phyloP scores from a whole-genome alignment of 2,329 filamentous ascomycete species.

The Alternaria sp. region DNA sequence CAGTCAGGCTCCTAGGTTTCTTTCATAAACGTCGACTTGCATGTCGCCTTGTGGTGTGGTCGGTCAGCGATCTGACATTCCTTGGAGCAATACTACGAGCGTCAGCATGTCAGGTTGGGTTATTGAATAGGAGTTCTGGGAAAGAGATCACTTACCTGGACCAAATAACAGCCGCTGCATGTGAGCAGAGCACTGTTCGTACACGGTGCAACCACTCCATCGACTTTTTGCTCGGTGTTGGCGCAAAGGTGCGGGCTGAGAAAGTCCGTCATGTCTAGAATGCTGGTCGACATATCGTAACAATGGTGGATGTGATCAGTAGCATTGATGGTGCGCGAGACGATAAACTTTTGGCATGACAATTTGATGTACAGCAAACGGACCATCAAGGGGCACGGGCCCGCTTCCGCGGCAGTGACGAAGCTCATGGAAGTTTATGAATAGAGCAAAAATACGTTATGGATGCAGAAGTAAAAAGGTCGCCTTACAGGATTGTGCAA shows the following conservation, averaged over 20 bases:
- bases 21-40: too few species aligned
- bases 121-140: neutral
- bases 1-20: constrained; percentile 20
- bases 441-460: neutral
- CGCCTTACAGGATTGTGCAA: too few species aligned
- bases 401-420: neutral
- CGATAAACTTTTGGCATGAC: neutral
- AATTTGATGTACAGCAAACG: neutral
- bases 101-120: too few species aligned
- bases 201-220: neutral
- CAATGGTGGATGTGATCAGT: neutral
- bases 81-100: too few species aligned
- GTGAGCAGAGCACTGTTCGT: neutral
- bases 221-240: neutral
- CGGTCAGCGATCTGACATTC: too few species aligned
- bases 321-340: neutral
- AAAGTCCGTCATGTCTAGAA: neutral
- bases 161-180: neutral
- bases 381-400: neutral
- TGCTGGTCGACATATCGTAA: neutral
- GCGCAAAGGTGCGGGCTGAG: neutral
- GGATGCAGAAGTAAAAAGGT: too few species aligned
- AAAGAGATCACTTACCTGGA: neutral
- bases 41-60: too few species aligned
- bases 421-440: neutral